phyloP scores from a whole-genome alignment of 805 yeast species.

The Wickerhamiella galacta region DNA sequence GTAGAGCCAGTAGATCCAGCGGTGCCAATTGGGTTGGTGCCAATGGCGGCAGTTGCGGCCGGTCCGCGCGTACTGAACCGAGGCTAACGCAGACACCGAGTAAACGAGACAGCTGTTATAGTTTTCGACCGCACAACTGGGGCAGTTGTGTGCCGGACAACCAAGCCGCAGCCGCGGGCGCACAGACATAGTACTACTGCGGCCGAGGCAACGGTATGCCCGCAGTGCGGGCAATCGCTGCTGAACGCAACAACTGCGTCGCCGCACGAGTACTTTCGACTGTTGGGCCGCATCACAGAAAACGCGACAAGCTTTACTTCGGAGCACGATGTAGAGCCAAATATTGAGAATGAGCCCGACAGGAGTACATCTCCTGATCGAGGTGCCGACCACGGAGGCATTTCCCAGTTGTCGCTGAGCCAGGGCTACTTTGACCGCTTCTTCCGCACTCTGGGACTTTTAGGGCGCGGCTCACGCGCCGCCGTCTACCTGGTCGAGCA shows the following conservation, averaged over 20 bases:
- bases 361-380: background rate
- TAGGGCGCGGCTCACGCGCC: constrained; percentile 79
- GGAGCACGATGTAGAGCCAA: constrained; percentile 1
- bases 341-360: background rate
- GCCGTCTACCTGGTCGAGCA: constrained; percentile 75
- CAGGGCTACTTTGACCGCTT: constrained; percentile 64
- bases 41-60: too few species aligned
- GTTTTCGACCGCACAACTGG: constrained; percentile 5
- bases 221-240: constrained; percentile 4
- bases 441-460: constrained; percentile 39
- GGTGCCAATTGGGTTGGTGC: too few species aligned
- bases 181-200: background rate
- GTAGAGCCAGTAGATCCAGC: background rate
- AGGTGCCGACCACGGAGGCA: constrained; percentile 5
- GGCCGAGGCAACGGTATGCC: background rate
- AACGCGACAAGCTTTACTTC: background rate
- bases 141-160: constrained; percentile 3
- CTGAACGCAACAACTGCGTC: background rate
- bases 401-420: constrained; percentile 34
- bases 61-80: too few species aligned
- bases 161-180: background rate
- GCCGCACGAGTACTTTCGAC: constrained; percentile 3
- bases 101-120: constrained; percentile 4
- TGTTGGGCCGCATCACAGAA: too few species aligned
- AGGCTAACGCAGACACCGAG: constrained; percentile 4